Evolutionary conservation across 306 rosid species (phyloP).

Genomic region (Chamaecrista fasciculata): DNA sequence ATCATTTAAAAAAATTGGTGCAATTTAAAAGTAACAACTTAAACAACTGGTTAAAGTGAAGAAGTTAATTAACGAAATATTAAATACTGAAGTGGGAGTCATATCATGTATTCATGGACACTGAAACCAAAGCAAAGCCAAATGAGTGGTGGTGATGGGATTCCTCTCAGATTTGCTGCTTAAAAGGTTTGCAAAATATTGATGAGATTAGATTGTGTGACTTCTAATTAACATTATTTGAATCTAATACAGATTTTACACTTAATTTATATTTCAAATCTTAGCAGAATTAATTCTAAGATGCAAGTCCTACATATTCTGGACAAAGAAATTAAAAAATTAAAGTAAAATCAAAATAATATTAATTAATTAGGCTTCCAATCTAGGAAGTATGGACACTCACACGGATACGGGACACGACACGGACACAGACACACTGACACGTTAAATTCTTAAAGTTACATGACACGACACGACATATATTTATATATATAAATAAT

Average conservation of each 20-base stretch:
- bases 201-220: background rate
- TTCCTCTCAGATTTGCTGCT: background rate
- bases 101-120: background rate
- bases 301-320: background rate
- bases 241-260: conserved; percentile 14
- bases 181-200: conserved; percentile 2
- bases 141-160: background rate
- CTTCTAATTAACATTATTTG: background rate
- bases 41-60: no score
- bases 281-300: background rate
- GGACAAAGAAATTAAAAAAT: background rate
- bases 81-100: no score
- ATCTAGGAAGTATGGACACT: no score
- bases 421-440: no score
- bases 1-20: no score
- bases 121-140: background rate
- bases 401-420: no score
- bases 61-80: no score
- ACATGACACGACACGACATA: no score
- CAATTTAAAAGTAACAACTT: no score
- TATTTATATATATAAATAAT: no score
- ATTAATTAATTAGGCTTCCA: background rate
- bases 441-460: no score
- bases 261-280: background rate
- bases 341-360: background rate